phyloP scores from a whole-genome alignment of 2,329 filamentous ascomycete species.

The Nemania sp. region DNA sequence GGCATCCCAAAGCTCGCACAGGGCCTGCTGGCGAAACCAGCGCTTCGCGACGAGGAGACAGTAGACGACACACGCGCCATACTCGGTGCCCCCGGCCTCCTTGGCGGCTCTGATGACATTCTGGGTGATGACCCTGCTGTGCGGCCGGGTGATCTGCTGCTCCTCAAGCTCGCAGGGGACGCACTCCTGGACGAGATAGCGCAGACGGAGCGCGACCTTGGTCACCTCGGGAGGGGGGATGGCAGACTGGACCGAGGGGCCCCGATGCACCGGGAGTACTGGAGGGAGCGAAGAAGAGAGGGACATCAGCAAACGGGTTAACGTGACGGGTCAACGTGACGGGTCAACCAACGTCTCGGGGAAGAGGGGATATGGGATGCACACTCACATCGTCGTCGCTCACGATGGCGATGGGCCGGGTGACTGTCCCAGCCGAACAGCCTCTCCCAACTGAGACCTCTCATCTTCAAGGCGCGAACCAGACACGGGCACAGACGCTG shows the following conservation, averaged over 20 bases:
- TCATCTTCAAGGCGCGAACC: slow-evolving; percentile 27
- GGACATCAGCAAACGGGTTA: neutral
- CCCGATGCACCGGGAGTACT: slow-evolving; percentile 70
- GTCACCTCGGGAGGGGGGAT: slow-evolving; percentile 82
- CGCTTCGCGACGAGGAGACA: slow-evolving; percentile 73
- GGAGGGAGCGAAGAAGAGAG: slow-evolving; percentile 10
- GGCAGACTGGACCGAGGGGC: slow-evolving; percentile 64
- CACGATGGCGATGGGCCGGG: slow-evolving; percentile 39
- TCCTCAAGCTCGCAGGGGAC: slow-evolving; percentile 89
- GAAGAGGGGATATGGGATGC: no score
- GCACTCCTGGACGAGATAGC: slow-evolving; percentile 86
- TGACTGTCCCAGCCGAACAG: slow-evolving; percentile 45
- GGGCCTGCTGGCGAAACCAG: slow-evolving; percentile 80
- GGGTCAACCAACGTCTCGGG: no score
- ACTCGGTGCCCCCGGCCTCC: slow-evolving; percentile 76
- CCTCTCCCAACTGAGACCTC: slow-evolving; percentile 39
- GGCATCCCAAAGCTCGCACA: slow-evolving; percentile 88
- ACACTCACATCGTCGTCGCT: slow-evolving; percentile 48
- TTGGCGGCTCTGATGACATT: slow-evolving; percentile 80
- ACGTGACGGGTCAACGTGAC: neutral
- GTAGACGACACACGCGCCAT: slow-evolving; percentile 81
- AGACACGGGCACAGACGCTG: neutral
- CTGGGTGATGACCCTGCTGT: slow-evolving; percentile 82
- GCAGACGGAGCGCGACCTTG: slow-evolving; percentile 84
- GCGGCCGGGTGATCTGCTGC: slow-evolving; percentile 72